Percentiles rank a stretch among this genome's conserved stretches.
phyloP scores from a whole-genome alignment of 108 stramenopile species.

The Parietichytrium sp. region DNA sequence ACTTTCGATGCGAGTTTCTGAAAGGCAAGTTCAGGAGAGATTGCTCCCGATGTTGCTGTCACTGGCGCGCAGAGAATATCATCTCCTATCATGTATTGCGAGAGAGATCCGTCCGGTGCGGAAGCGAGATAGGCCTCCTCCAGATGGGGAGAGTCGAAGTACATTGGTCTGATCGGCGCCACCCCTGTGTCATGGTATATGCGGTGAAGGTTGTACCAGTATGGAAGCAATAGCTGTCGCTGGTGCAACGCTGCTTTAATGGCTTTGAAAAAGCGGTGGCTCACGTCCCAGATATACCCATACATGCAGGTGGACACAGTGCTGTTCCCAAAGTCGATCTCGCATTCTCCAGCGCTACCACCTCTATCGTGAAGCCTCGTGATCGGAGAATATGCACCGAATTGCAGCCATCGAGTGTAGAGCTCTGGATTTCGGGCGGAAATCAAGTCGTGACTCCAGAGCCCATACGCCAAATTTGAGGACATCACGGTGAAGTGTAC shows the following conservation, averaged over 20 bases:
- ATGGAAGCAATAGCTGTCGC: constrained; percentile 31
- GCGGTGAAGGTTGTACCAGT: constrained; percentile 33
- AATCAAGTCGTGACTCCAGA: constrained; percentile 42
- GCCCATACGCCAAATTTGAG: constrained; percentile 38
- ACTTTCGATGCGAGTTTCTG: neutral
- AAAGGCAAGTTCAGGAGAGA: no score
- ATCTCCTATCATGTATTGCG: constrained; percentile 30
- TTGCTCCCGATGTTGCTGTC: no score
- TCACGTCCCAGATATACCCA: neutral
- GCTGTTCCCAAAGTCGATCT: neutral
- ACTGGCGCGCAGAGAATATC: constrained; percentile 45
- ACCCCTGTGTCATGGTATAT: constrained; percentile 27
- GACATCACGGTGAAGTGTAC: constrained; percentile 37
- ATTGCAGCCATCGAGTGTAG: constrained; percentile 41
- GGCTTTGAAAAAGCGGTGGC: neutral
- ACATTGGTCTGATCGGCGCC: constrained; percentile 20
- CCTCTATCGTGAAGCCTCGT: constrained; percentile 42
- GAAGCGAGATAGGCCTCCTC: constrained; percentile 31
- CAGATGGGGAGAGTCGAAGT: constrained; percentile 2
- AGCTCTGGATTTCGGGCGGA: constrained; percentile 8
- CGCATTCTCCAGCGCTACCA: constrained; percentile 37
- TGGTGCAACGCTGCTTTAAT: neutral
- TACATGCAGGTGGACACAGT: neutral
- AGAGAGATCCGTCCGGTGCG: neutral
- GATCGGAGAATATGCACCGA: neutral